Conservation (phyloP, 768 basidiomycete species). For the Termitomyces sp. region DNA sequence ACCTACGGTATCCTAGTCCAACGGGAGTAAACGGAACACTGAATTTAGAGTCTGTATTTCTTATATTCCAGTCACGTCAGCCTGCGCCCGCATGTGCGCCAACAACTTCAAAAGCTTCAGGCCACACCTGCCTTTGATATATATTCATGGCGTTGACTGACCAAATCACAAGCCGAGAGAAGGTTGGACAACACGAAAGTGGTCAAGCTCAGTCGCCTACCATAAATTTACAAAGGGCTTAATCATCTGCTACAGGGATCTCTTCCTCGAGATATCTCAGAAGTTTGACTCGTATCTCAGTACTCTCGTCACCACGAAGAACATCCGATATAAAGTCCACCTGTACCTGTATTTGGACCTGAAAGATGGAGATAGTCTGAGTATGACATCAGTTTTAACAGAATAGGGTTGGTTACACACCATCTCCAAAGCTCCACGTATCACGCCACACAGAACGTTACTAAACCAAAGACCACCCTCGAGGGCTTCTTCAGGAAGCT, state of each 20-base stretch:
- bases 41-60: too few species aligned
- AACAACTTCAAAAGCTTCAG: background rate
- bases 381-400: background rate
- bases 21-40: background rate
- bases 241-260: slow-evolving; percentile 90
- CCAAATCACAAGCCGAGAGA: background rate
- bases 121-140: background rate
- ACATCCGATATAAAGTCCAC: slow-evolving; percentile 86
- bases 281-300: slow-evolving; percentile 88
- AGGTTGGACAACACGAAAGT: background rate
- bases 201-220: background rate
- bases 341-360: slow-evolving; percentile 97
- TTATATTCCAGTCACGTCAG: too few species aligned
- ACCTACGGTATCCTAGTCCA: too few species aligned
- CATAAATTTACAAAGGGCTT: slow-evolving; percentile 13
- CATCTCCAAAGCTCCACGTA: slow-evolving; percentile 95
- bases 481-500: slow-evolving; percentile 87
- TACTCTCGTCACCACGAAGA: slow-evolving; percentile 88
- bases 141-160: background rate
- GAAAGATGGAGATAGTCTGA: slow-evolving; percentile 8
- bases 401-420: slow-evolving; percentile 42
- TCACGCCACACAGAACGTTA: slow-evolving; percentile 91
- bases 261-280: slow-evolving; percentile 95
- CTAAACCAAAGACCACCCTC: slow-evolving; percentile 96
- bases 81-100: background rate